A percentile compares a stretch with the other conserved stretches of the same genome.
Evolutionary conservation across 2,329 filamentous ascomycete genomes (phyloP).

Genomic region (Leptographium wingfieldii): DNA sequence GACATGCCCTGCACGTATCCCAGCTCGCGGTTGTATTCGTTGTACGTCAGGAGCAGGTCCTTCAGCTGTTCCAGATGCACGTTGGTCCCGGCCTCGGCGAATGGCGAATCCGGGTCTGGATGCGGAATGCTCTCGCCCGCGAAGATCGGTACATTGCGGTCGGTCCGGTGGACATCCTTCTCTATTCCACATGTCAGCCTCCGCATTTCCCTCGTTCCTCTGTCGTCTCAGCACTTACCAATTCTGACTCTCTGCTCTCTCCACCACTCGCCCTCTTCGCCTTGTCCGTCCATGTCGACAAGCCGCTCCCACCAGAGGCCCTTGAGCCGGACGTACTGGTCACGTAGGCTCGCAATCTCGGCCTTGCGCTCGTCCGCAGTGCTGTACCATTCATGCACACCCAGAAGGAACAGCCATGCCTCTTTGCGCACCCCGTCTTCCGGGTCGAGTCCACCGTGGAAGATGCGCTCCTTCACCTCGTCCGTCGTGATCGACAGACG

Average conservation of each 20-base stretch:
- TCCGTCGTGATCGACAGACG: slow-evolving; percentile 68
- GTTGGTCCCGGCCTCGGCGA: slow-evolving; percentile 85
- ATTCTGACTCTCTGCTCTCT: slow-evolving; percentile 87
- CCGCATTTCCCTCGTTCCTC: slow-evolving; percentile 89
- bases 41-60: slow-evolving; percentile 96
- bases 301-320: slow-evolving; percentile 93
- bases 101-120: slow-evolving; percentile 89
- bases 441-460: slow-evolving; percentile 80
- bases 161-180: slow-evolving; percentile 96
- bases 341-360: slow-evolving; percentile 70
- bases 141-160: slow-evolving; percentile 90
- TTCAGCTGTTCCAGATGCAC: slow-evolving; percentile 98
- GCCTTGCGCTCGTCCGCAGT: slow-evolving; percentile 73
- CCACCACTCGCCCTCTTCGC: slow-evolving; percentile 89
- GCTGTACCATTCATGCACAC: slow-evolving; percentile 88
- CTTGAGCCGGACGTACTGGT: slow-evolving; percentile 91
- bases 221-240: slow-evolving; percentile 44
- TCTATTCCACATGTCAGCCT: slow-evolving; percentile 48
- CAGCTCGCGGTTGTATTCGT: slow-evolving; percentile 90
- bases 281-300: slow-evolving; percentile 65
- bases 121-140: slow-evolving; percentile 93
- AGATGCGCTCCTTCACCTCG: slow-evolving; percentile 94
- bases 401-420: slow-evolving; percentile 89
- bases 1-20: slow-evolving; percentile 99
- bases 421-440: slow-evolving; percentile 92